Conservation (phyloP, 108 stramenopile species). For the Skeletonema costatum region DNA sequence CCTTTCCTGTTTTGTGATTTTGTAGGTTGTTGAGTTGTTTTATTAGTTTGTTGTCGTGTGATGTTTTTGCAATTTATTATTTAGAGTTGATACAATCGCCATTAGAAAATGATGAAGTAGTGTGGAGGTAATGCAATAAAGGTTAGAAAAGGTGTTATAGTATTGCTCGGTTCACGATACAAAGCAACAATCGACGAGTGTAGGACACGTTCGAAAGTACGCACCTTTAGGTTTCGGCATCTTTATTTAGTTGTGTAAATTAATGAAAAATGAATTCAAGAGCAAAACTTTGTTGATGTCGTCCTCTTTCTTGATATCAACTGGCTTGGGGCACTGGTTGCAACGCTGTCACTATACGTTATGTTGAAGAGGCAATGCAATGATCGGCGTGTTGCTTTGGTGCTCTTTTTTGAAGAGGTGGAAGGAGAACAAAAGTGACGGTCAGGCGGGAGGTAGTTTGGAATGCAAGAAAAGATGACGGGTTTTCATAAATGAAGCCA, state of each 20-base stretch:
- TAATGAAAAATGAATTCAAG: neutral
- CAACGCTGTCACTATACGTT: too few species aligned
- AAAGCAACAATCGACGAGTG: neutral
- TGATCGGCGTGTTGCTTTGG: neutral
- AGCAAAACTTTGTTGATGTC: neutral
- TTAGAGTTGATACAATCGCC: neutral
- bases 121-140: neutral
- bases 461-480: too few species aligned
- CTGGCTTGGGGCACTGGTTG: neutral
- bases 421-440: neutral
- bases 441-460: neutral
- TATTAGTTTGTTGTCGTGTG: neutral
- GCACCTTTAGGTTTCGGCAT: constrained; percentile 50
- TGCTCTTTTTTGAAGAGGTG: neutral
- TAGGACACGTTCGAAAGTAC: neutral
- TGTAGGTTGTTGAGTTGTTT: neutral
- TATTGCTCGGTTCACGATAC: neutral
- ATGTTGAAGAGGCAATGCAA: neutral
- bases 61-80: neutral
- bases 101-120: neutral
- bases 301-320: neutral
- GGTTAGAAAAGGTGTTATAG: neutral
- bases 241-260: constrained; percentile 6
- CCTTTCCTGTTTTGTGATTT: constrained; percentile 86
- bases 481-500: too few species aligned